These are phyloP conservation scores for Malus hybrid DNA, from an alignment of 331 rosid species.

Conservation along the genomic window DNA sequence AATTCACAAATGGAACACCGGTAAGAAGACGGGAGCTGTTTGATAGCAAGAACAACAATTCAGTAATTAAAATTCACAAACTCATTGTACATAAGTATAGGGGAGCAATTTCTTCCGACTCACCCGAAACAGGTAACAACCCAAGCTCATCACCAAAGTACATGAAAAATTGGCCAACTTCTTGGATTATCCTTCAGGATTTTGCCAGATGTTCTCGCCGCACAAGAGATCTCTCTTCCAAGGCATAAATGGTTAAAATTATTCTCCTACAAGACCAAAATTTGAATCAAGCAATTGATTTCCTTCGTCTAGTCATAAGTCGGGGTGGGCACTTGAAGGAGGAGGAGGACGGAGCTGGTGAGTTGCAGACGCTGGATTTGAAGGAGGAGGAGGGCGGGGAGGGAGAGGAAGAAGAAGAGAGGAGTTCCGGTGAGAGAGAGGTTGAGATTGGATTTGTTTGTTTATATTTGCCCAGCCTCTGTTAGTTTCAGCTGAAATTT, in stretches of 20 bases:
- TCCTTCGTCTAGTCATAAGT: slow-evolving; percentile 40
- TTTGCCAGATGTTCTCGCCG: slow-evolving; percentile 11
- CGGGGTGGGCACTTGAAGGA: too few relatives aligned
- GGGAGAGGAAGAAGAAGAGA: too few relatives aligned
- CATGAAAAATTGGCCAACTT: slow-evolving; percentile 13
- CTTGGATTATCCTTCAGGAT: slow-evolving; percentile 13
- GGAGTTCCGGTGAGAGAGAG: too few relatives aligned
- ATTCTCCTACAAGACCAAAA: slow-evolving; percentile 11
- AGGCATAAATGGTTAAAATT: slow-evolving; percentile 19
- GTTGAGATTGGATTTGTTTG: too few relatives aligned
- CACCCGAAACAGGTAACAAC: slow-evolving; percentile 17
- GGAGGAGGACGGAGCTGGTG: too few relatives aligned
- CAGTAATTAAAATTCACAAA: not conserved
- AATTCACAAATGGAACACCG: not conserved
- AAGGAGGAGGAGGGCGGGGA: too few relatives aligned
- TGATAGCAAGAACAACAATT: not conserved
- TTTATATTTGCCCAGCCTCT: too few relatives aligned
- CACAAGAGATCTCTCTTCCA: slow-evolving; percentile 20
- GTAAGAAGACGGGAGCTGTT: not conserved
- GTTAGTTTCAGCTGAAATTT: too few relatives aligned
- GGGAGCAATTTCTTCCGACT: slow-evolving; percentile 2
- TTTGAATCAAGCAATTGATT: slow-evolving; percentile 24
- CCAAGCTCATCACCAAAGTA: slow-evolving; percentile 8
- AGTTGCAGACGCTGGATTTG: too few relatives aligned
- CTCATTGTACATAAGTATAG: not conserved